A percentile compares a stretch with the other conserved stretches of the same genome.
phyloP scores from a whole-genome alignment of 2,329 filamentous ascomycete genomes.

The Talaromyces sp. region DNA sequence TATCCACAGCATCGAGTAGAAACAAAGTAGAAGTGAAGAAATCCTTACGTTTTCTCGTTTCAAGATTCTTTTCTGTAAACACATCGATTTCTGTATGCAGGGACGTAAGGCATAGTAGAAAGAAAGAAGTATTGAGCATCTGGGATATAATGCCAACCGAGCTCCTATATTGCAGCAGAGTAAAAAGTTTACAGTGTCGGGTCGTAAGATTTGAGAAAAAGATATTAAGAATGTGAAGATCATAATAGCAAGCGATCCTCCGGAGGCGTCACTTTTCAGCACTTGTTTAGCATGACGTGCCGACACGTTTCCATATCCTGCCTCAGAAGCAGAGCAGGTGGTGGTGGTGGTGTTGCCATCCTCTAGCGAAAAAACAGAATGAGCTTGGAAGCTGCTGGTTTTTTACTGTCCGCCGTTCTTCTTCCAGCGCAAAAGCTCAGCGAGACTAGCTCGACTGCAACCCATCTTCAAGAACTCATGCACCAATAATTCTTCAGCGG shows the following conservation, averaged over 20 bases:
- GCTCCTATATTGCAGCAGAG: conserved; percentile 14
- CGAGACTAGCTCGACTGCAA: conserved; percentile 75
- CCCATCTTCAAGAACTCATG: conserved; percentile 95
- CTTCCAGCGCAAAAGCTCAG: conserved; percentile 75
- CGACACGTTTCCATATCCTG: conserved; percentile 6
- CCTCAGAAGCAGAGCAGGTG: not conserved
- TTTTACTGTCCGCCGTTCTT: conserved; percentile 41
- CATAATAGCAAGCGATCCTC: not conserved
- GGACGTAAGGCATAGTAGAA: not conserved
- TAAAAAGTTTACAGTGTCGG: conserved; percentile 7
- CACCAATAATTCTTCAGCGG: conserved; percentile 79
- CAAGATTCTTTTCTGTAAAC: not conserved
- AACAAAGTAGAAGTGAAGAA: not conserved
- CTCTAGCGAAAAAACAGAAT: not conserved
- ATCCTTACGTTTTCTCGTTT: not conserved
- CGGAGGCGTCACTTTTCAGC: conserved; percentile 15
- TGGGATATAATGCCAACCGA: conserved; percentile 15
- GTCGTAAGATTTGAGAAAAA: conserved; percentile 5
- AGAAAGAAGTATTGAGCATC: conserved; percentile 6
- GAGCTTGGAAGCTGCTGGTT: not conserved
- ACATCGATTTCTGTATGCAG: conserved; percentile 2
- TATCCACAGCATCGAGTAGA: not conserved
- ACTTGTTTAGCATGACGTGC: conserved; percentile 6
- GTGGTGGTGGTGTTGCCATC: conserved; percentile 1
- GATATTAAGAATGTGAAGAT: not conserved